Percentiles rank a stretch among this genome's conserved stretches.
phyloP scores from a whole-genome alignment of 371 early-diverging fungal genomes.

The Zopfochytrium polystomum region DNA sequence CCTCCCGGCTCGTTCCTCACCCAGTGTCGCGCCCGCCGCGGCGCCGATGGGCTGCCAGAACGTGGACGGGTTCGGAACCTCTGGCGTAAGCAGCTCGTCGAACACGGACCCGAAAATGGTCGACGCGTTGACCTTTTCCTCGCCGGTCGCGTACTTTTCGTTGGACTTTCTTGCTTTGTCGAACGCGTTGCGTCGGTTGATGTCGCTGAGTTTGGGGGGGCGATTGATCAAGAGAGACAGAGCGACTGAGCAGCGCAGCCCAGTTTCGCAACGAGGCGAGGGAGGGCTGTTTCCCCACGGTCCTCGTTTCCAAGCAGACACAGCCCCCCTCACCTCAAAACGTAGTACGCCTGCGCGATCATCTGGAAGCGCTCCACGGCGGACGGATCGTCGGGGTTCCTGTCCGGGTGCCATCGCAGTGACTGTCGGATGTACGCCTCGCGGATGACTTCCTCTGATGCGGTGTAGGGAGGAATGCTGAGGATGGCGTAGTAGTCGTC shows the following conservation, averaged over 20 bases:
- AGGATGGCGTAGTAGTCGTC: conserved; percentile 41
- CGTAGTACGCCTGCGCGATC: no score
- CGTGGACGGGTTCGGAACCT: conserved; percentile 34
- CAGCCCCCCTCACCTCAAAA: no score
- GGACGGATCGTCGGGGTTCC: conserved; percentile 28
- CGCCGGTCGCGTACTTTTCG: no score
- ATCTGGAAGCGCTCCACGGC: not conserved
- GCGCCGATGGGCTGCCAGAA: conserved; percentile 48
- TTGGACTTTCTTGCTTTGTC: conserved; percentile 28
- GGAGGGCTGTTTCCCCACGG: no score
- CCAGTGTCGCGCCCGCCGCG: conserved; percentile 38
- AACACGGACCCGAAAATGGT: conserved; percentile 38
- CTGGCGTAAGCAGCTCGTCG: conserved; percentile 40
- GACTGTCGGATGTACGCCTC: conserved; percentile 46
- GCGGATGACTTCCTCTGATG: conserved; percentile 41
- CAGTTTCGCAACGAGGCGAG: not conserved
- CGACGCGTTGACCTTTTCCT: conserved; percentile 37
- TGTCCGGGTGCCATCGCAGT: conserved; percentile 45
- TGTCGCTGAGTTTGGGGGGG: no score
- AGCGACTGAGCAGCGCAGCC: not conserved
- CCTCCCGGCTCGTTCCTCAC: no score
- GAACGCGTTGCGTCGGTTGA: conserved; percentile 31
- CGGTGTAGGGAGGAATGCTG: conserved; percentile 26
- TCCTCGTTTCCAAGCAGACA: no score
- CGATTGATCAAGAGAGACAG: no score